Conservation (phyloP, 2,329 filamentous ascomycete genomes). For the Clonostachys rhizophaga region DNA sequence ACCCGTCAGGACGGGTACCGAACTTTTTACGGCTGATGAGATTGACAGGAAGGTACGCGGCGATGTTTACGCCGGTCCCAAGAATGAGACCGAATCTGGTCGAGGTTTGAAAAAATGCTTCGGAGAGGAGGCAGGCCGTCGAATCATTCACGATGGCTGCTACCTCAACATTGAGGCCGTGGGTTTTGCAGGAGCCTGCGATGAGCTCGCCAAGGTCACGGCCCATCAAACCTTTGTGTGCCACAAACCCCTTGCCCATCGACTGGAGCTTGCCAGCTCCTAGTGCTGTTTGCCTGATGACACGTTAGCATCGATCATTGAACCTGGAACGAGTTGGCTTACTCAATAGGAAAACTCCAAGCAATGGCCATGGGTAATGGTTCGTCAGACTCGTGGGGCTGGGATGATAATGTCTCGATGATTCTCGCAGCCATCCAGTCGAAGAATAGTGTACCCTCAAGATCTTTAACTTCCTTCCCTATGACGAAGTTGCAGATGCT, state of each 20-base stretch:
- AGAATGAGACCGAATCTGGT: conserved; percentile 62
- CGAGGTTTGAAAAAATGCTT: conserved; percentile 53
- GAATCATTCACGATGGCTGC: conserved; percentile 64
- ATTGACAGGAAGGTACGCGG: conserved; percentile 56
- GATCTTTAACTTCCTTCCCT: conserved; percentile 45
- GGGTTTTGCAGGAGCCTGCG: conserved; percentile 43
- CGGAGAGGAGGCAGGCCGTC: conserved; percentile 60
- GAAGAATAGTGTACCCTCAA: conserved; percentile 58
- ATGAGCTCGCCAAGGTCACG: conserved; percentile 57
- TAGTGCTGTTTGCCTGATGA: conserved; percentile 57
- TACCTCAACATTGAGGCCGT: conserved; percentile 49
- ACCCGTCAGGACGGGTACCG: conserved; percentile 45
- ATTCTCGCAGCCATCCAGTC: conserved; percentile 64
- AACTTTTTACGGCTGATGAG: conserved; percentile 52
- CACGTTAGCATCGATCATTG: conserved; percentile 11
- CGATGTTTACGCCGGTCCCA: conserved; percentile 64
- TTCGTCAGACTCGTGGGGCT: conserved; percentile 31
- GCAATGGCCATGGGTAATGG: conserved; percentile 57
- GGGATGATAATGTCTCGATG: conserved; percentile 43
- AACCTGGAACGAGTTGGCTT: conserved; percentile 16
- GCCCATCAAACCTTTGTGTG: conserved; percentile 51
- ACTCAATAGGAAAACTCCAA: conserved; percentile 70
- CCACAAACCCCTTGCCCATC: conserved; percentile 65
- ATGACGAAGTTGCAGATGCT: conserved; percentile 53
- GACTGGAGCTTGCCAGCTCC: conserved; percentile 51